A percentile compares a stretch with the other conserved stretches of the same genome.
Conservation (phyloP, 768 basidiomycete genomes). For the Termitomyces sp. region DNA sequence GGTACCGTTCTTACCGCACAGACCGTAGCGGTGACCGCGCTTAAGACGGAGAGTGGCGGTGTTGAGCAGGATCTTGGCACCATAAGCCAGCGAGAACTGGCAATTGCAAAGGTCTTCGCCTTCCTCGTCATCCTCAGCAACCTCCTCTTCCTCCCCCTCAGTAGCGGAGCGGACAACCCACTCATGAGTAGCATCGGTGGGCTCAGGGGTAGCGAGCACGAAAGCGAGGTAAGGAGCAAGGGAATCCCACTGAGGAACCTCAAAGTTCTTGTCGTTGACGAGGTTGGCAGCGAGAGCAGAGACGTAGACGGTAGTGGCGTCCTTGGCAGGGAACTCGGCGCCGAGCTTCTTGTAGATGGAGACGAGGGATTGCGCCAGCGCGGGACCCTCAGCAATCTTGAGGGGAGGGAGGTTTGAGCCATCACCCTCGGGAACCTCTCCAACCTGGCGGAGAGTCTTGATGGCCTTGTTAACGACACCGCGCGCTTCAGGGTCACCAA, state of each 20-base stretch:
- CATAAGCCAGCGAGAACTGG: constrained; percentile 97
- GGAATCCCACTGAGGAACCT: constrained; percentile 80
- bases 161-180: constrained; percentile 89
- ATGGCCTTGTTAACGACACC: constrained; percentile 88
- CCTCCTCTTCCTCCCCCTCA: constrained; percentile 67
- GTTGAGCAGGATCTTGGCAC: constrained; percentile 97
- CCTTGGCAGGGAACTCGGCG: constrained; percentile 45
- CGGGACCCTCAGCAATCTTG: constrained; percentile 67
- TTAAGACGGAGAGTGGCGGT: constrained; percentile 95
- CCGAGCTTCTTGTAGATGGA: constrained; percentile 85
- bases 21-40: constrained; percentile 97
- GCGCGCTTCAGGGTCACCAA: constrained; percentile 98
- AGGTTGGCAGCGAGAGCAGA: constrained; percentile 80
- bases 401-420: constrained; percentile 88
- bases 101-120: constrained; percentile 99
- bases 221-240: constrained; percentile 75
- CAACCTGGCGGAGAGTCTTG: constrained; percentile 91
- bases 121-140: constrained; percentile 88
- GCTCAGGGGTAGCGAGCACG: constrained; percentile 58
- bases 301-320: constrained; percentile 62
- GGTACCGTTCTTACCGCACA: constrained; percentile 98
- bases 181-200: constrained; percentile 65
- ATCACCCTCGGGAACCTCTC: constrained; percentile 84
- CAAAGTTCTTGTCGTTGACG: constrained; percentile 89
- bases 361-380: constrained; percentile 61